Evolutionary conservation across 768 basidiomycete genomes (phyloP).

Genomic region (Daedaleopsis sinensis): DNA sequence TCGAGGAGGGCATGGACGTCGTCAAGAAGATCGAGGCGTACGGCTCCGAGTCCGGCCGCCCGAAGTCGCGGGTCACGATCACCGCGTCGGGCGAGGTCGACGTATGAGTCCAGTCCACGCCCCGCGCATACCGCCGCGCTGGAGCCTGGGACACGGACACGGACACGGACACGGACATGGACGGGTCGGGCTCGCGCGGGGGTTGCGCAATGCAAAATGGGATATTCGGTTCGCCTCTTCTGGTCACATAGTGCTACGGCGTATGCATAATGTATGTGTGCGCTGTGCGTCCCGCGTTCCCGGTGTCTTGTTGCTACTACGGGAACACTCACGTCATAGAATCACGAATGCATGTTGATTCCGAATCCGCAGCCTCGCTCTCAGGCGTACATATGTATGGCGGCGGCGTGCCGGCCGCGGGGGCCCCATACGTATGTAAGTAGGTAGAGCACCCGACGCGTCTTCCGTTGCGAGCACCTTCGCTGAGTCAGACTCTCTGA

Average conservation of each 20-base stretch:
- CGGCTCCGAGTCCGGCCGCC: conserved; percentile 32
- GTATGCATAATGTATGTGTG: no score
- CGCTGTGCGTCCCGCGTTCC: no score
- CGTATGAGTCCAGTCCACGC: conserved; percentile 6
- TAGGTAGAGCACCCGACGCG: no score
- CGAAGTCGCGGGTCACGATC: conserved; percentile 27
- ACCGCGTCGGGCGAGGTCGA: conserved; percentile 24
- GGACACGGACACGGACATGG: not conserved
- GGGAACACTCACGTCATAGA: not conserved
- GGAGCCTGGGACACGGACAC: no score
- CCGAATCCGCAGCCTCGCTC: no score
- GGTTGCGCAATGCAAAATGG: not conserved
- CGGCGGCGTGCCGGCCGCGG: no score
- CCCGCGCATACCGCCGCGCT: no score
- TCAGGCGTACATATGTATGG: no score
- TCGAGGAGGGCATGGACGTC: conserved; percentile 62
- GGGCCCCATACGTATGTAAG: no score
- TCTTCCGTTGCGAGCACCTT: no score
- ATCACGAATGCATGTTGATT: not conserved
- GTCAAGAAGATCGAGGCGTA: conserved; percentile 60
- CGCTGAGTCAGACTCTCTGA: no score
- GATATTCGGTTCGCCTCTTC: not conserved
- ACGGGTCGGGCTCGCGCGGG: no score
- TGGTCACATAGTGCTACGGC: not conserved
- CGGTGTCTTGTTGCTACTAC: not conserved